phyloP scores from a whole-genome alignment of 257 asterid genomes.

The Gentiana straminea region DNA sequence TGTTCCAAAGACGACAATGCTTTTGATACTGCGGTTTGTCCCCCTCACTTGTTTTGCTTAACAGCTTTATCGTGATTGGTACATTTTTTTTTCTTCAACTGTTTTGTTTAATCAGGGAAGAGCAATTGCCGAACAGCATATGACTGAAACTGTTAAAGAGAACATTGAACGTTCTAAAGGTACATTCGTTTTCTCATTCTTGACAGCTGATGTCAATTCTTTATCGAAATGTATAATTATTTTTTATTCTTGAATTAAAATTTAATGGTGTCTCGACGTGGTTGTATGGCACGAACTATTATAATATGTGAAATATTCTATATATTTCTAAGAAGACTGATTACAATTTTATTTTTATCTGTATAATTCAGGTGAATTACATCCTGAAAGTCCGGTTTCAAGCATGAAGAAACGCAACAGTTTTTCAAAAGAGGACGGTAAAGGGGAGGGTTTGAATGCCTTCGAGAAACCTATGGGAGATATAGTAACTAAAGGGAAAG shows the following conservation, averaged over 20 bases:
- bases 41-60: slow-evolving; percentile 7
- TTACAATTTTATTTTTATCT: neutral
- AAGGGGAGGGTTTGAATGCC: slow-evolving; percentile 18
- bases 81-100: slow-evolving; percentile 6
- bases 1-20: slow-evolving; percentile 20
- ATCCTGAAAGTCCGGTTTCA: slow-evolving; percentile 9
- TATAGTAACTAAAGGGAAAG: slow-evolving; percentile 16
- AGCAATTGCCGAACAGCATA: slow-evolving; percentile 24
- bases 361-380: slow-evolving; percentile 2
- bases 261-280: too few relatives aligned
- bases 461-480: slow-evolving; percentile 2
- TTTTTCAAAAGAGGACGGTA: slow-evolving; percentile 8
- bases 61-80: slow-evolving; percentile 8
- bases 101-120: slow-evolving; percentile 43
- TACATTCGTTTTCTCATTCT: slow-evolving; percentile 7
- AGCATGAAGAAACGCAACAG: slow-evolving; percentile 1
- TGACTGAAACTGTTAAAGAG: slow-evolving; percentile 24
- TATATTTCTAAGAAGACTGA: neutral
- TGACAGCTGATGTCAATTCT: neutral
- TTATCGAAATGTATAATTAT: too few relatives aligned
- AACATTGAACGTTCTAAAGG: slow-evolving; percentile 19
- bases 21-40: slow-evolving; percentile 42
- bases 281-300: too few relatives aligned
- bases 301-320: neutral
- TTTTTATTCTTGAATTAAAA: too few relatives aligned